phyloP scores from a whole-genome alignment of 2,329 filamentous ascomycete genomes.

The Conoideocrella luteorostrata region DNA sequence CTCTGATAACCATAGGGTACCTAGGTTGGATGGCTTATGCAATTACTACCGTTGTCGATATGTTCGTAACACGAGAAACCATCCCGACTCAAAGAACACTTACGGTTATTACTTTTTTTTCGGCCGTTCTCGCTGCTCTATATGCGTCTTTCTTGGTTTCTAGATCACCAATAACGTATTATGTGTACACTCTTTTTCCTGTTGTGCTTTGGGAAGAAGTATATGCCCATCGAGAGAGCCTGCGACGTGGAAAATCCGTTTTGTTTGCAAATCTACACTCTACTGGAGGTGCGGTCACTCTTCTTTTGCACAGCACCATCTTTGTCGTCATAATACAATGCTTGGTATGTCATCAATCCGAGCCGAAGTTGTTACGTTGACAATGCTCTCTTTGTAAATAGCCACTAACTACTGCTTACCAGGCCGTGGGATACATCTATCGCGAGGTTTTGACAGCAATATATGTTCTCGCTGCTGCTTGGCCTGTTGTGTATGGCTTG shows the following conservation, averaged over 20 bases:
- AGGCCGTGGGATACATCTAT: constrained; percentile 89
- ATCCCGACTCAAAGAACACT: constrained; percentile 57
- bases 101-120: constrained; percentile 59
- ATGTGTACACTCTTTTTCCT: constrained; percentile 86
- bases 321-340: constrained; percentile 75
- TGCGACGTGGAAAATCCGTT: constrained; percentile 58
- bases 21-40: constrained; percentile 94
- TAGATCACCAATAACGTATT: constrained; percentile 76
- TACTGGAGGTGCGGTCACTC: constrained; percentile 46
- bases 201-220: constrained; percentile 97
- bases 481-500: constrained; percentile 69
- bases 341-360: constrained; percentile 48
- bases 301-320: constrained; percentile 56
- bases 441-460: constrained; percentile 79
- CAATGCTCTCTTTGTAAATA: background rate
- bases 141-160: constrained; percentile 78
- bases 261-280: constrained; percentile 66
- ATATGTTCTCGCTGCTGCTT: constrained; percentile 69
- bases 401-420: background rate
- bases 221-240: constrained; percentile 65
- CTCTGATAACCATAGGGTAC: constrained; percentile 84
- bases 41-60: constrained; percentile 77
- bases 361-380: constrained; percentile 3
- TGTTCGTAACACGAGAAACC: constrained; percentile 20
- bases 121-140: constrained; percentile 65